phyloP scores from a whole-genome alignment of 768 basidiomycete species.

The Pleurotus cornucopiae region DNA sequence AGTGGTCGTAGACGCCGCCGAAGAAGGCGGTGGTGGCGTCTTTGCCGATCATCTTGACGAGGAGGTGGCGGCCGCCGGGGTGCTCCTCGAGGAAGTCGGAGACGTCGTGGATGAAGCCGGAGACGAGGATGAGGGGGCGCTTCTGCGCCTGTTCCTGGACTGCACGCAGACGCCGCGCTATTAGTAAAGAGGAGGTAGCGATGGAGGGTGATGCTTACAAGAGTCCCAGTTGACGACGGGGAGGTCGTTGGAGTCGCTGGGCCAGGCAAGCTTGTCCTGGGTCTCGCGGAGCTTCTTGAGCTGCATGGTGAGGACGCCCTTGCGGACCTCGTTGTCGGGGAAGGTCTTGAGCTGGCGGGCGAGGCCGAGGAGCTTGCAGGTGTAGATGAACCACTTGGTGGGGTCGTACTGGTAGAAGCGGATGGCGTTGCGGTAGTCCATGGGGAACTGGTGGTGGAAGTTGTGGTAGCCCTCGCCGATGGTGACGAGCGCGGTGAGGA shows the following conservation, averaged over 20 bases:
- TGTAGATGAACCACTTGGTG: conserved; percentile 87
- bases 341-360: conserved; percentile 68
- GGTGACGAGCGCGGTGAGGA: conserved; percentile 83
- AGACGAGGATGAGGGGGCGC: conserved; percentile 79
- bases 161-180: conserved; percentile 20
- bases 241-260: conserved; percentile 66
- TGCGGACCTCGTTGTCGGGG: conserved; percentile 60
- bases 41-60: conserved; percentile 81
- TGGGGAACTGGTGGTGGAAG: conserved; percentile 95
- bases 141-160: conserved; percentile 76
- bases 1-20: conserved; percentile 64
- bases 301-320: conserved; percentile 92
- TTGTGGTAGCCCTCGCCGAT: conserved; percentile 98
- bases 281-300: conserved; percentile 79
- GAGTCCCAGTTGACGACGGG: conserved; percentile 84
- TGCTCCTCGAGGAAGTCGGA: conserved; percentile 83
- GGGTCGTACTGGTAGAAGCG: conserved; percentile 92
- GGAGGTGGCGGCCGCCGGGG: conserved; percentile 81
- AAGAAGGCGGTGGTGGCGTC: conserved; percentile 94
- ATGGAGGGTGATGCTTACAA: conserved; percentile 41
- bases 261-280: conserved; percentile 77
- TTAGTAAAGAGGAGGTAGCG: neutral
- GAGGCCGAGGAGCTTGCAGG: conserved; percentile 53
- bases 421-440: conserved; percentile 96
- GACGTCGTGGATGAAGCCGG: conserved; percentile 91